Conservation (phyloP, 2,329 filamentous ascomycete species). For the Ophiostoma sp. region DNA sequence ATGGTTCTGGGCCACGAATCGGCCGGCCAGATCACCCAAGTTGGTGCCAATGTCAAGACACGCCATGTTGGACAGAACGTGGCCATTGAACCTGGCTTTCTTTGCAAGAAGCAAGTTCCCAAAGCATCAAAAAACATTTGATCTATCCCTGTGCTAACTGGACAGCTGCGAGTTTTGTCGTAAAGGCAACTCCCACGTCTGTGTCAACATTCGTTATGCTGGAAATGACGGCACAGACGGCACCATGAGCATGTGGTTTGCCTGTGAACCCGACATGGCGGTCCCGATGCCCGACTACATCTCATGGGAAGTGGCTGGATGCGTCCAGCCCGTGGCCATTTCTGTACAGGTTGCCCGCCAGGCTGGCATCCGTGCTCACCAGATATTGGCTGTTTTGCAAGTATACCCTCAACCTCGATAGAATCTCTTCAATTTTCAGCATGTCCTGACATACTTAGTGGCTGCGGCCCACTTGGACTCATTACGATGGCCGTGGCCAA, state of each 20-base stretch:
- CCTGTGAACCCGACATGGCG: not conserved
- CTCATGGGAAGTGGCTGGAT: not conserved
- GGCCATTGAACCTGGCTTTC: not conserved
- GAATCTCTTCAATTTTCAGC: too few relatives aligned
- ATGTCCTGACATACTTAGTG: not conserved
- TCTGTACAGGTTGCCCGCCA: not conserved
- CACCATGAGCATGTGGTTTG: not conserved
- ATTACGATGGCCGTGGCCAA: not conserved
- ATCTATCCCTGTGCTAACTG: not conserved
- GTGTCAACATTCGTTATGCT: not conserved
- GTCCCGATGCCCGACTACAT: not conserved
- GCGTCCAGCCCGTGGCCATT: not conserved
- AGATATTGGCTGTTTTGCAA: not conserved
- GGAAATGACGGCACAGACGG: not conserved
- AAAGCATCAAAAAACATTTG: too few relatives aligned
- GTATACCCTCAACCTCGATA: too few relatives aligned
- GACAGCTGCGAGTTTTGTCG: not conserved
- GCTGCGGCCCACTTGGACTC: not conserved
- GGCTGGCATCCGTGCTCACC: not conserved
- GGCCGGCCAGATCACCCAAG: not conserved
- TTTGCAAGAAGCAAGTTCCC: not conserved
- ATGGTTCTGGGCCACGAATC: not conserved
- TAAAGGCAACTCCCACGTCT: not conserved
- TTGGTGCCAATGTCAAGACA: not conserved
- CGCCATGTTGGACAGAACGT: not conserved